Base-by-base conservation (phyloP, 1,284 basidiomycete genomes). In the Moesziomyces sp. region DNA sequence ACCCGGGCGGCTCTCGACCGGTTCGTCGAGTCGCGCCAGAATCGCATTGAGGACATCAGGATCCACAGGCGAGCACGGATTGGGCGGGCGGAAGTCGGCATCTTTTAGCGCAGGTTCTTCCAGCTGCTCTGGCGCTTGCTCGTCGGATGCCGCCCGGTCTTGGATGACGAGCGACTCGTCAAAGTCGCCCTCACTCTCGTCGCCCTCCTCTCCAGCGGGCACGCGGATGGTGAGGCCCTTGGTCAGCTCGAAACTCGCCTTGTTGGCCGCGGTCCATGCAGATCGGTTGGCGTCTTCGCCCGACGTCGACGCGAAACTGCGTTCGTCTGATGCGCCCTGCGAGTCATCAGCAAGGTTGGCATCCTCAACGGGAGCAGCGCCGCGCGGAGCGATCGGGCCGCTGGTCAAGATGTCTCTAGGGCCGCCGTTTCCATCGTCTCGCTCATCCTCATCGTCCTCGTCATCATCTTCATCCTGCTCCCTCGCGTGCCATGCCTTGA, bases 51-150 rank as follows among this genome's bases (percentile, higher is more conserved):
- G 81, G 49, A 93, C 89, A 1, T 88, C 85, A 5, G 89, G 87
- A 66, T 93, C 91, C 76, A 91, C 91, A 0, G 95, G 93, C 84
- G 94, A 92, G 86, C 93, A 96, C 2, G 93, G 94, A 81, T 97
- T 95, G 3, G 91, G 87, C 21, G 91, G 53, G 3, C 28, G n/a
- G 30, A 74, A 53, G 9, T 42, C 40, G 18, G 19, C 54, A 3
- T 30, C 53, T 13, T 43, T 42, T 7, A 13, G 45, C 44, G 42
- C 50, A 19, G 8, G 42, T 0, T 46, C 49, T 14, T 44, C 23
- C 11, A 60, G 49, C 23, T 38, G 42, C 24, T 58, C 43, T 19
- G 58, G n/a, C 5, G 47, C 43, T 19, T 19, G 3, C 6, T 50
- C 35, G 3, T 50, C 35, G 5, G 51, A 9, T 3, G 38, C 14